Conservation (phyloP, 257 asterid genomes). For the Leptodermis oblonga region DNA sequence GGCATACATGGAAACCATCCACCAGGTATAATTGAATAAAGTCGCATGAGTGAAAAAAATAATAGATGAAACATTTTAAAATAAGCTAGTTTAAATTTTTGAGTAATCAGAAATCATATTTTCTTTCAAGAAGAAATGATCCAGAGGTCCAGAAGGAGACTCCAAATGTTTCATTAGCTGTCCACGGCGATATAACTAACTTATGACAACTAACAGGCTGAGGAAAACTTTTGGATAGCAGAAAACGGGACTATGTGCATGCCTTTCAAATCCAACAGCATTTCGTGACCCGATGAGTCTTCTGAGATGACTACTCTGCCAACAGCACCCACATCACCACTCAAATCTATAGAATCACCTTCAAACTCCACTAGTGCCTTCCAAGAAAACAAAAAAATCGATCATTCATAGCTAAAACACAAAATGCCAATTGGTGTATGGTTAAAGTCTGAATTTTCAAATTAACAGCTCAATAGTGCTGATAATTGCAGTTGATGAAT, state of each 20-base stretch:
- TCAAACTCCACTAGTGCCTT: conserved; percentile 95
- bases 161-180: neutral
- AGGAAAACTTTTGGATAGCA: neutral
- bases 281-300: conserved; percentile 54
- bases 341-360: conserved; percentile 86
- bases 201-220: neutral
- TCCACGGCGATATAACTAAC: neutral
- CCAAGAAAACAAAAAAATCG: conserved; percentile 3
- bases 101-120: neutral
- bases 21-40: neutral
- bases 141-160: neutral
- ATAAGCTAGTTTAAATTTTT: neutral
- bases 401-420: conserved; percentile 3
- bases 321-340: conserved; percentile 91
- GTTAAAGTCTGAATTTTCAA: neutral
- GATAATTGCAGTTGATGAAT: neutral
- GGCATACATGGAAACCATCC: neutral
- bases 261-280: conserved; percentile 92
- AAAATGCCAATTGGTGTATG: neutral
- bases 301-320: conserved; percentile 74
- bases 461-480: neutral
- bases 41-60: neutral
- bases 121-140: neutral
- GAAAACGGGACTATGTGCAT: conserved; percentile 19
- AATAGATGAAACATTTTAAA: neutral